Base-by-base conservation (phyloP, 495 filamentous ascomycete genomes). In the Tuber indicum region DNA sequence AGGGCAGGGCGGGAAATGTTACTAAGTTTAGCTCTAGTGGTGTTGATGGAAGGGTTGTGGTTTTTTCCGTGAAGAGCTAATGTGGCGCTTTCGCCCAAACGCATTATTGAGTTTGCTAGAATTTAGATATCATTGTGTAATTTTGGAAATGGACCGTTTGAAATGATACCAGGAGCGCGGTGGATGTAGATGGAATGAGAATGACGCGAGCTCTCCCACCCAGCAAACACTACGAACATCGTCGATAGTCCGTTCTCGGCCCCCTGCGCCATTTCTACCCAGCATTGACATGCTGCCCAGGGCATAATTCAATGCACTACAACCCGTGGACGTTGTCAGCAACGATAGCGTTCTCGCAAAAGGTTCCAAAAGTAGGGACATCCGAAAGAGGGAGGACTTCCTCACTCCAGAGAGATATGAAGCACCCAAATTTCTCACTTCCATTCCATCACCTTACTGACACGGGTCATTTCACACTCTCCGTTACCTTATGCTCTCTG, bases 31-130 rank as follows among this genome's bases (percentile, higher is more conserved):
- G 92, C 86, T 93, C 77, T 46, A 84, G 76, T 43, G 82, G 92
- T 75, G 94, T 98, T 71, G 96, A 99, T 85, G 96, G 96, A 74
- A 91, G 96, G 85, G 87, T 98, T 75, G 96, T 98, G 69, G 89
- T 99, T 77, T 98, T 84, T n/a, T n/a, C 79, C 87, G 91, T 87
- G 26, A 66, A 66, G 58, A 26, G 58, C 14, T 66, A 14, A 66
- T 66, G 16, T 8, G 26, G 58, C 14, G 26, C 58, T 36, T 32
- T 66, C 14, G 4, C 58, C 58, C 32, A 2, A 62, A n/a, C 1
- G n/a, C n/a, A 32, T 36, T 66, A 66, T 66, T 17, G 26, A 66
- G 58, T 66, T 36, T 36, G 58, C 58, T 36, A 66, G 58, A 66
- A 66, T 66, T 36, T 66, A 66, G 58, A 66, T 62, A 32, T 62